These are phyloP conservation scores for Maudiozyma serrabonitensis DNA, from an alignment of 805 yeast species.

Conservation along the genomic window DNA sequence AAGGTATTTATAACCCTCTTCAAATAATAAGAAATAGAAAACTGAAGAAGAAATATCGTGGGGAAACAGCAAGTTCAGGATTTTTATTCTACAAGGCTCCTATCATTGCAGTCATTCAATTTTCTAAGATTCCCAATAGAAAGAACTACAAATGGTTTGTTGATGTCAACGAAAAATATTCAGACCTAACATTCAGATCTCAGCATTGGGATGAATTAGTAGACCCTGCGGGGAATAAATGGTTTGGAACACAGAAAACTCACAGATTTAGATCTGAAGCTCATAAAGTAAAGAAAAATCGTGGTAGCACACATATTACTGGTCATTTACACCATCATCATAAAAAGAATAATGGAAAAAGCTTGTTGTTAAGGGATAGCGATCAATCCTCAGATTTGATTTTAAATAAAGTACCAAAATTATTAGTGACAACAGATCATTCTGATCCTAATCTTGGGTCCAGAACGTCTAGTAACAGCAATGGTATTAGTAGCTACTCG, in stretches of 20 bases:
- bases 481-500: not conserved
- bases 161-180: conserved; percentile 46
- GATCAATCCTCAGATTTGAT: not conserved
- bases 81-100: conserved; percentile 42
- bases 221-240: conserved; percentile 21
- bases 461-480: not conserved
- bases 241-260: conserved; percentile 11
- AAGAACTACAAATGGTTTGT: conserved; percentile 51
- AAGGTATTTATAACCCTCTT: conserved; percentile 69
- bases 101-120: conserved; percentile 45
- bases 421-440: not conserved
- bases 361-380: not conserved
- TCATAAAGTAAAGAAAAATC: conserved; percentile 3
- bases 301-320: not conserved
- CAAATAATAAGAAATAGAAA: conserved; percentile 71
- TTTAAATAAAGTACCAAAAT: not conserved
- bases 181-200: conserved; percentile 47
- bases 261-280: conserved; percentile 1
- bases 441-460: not conserved
- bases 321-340: not conserved
- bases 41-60: conserved; percentile 41
- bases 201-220: conserved; percentile 26
- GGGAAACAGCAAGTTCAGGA: conserved; percentile 31
- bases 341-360: not conserved
- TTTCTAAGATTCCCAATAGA: conserved; percentile 38